phyloP scores from a whole-genome alignment of 805 yeast species.

The Millerago galiae region DNA sequence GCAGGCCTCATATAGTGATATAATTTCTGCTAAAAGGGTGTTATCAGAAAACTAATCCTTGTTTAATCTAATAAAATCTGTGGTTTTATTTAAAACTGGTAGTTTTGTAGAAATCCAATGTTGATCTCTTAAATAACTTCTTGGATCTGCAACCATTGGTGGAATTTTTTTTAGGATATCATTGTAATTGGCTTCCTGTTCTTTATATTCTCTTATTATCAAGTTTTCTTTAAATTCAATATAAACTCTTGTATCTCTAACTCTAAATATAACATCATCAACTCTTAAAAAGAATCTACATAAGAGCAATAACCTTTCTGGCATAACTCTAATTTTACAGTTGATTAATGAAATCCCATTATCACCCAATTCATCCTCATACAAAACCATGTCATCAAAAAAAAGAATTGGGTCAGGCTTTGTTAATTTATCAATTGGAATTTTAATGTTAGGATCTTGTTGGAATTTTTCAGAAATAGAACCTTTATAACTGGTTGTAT shows the following conservation, averaged over 20 bases:
- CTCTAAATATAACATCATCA: slow-evolving; percentile 80
- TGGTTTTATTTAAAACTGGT: slow-evolving; percentile 33
- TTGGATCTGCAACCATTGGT: slow-evolving; percentile 56
- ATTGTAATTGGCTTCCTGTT: slow-evolving; percentile 52
- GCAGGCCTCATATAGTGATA: slow-evolving; percentile 12
- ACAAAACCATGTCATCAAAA: slow-evolving; percentile 82
- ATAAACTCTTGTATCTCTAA: slow-evolving; percentile 79
- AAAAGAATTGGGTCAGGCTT: slow-evolving; percentile 80
- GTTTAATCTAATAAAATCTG: slow-evolving; percentile 8
- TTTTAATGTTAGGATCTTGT: slow-evolving; percentile 28
- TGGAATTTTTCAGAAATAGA: slow-evolving; percentile 25
- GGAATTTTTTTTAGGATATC: slow-evolving; percentile 36
- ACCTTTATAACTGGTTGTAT: slow-evolving; percentile 76
- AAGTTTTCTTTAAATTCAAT: slow-evolving; percentile 63
- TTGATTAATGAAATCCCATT: slow-evolving; percentile 81
- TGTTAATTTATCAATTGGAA: slow-evolving; percentile 68
- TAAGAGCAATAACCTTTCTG: slow-evolving; percentile 63
- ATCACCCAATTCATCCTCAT: slow-evolving; percentile 95
- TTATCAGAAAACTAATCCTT: background rate
- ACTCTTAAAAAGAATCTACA: slow-evolving; percentile 80
- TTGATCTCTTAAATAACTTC: slow-evolving; percentile 67
- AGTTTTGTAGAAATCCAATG: slow-evolving; percentile 75
- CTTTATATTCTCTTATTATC: slow-evolving; percentile 73
- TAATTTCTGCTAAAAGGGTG: slow-evolving; percentile 16
- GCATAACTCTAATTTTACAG: slow-evolving; percentile 86